Conservation (phyloP, 176 grass and related monocot genomes). For the Neostapfia colusana region DNA sequence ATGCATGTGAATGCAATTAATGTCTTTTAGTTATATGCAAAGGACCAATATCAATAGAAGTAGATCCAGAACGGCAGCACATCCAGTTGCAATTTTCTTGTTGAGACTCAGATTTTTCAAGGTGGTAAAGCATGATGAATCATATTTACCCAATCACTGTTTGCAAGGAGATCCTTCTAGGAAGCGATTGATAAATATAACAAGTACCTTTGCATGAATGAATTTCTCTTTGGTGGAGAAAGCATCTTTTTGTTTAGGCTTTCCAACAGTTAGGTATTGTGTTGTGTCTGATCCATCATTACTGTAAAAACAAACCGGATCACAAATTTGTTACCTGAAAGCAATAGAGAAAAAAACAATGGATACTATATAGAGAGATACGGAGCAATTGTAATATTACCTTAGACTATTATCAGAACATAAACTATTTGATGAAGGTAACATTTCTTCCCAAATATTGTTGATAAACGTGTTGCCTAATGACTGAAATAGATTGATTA, state of each 20-base stretch:
- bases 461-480: slow-evolving; percentile 94
- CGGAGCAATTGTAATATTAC: slow-evolving; percentile 37
- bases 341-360: slow-evolving; percentile 8
- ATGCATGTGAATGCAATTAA: neutral
- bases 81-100: neutral
- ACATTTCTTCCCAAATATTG: slow-evolving; percentile 85
- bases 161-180: slow-evolving; percentile 1
- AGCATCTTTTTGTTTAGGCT: slow-evolving; percentile 79
- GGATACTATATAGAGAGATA: slow-evolving; percentile 4
- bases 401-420: slow-evolving; percentile 54
- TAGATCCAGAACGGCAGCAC: neutral
- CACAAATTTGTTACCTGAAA: slow-evolving; percentile 27
- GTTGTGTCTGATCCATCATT: slow-evolving; percentile 44
- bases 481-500: slow-evolving; percentile 93
- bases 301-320: slow-evolving; percentile 53
- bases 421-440: slow-evolving; percentile 53
- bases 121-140: slow-evolving; percentile 31
- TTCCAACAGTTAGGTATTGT: slow-evolving; percentile 47
- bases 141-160: slow-evolving; percentile 21
- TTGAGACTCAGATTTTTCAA: slow-evolving; percentile 23
- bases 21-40: neutral
- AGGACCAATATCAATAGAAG: slow-evolving; percentile 13
- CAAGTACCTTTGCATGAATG: slow-evolving; percentile 87
- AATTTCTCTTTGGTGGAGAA: slow-evolving; percentile 94
- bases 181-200: slow-evolving; percentile 33